Percentiles rank a stretch among this genome's conserved stretches.
These are phyloP conservation scores for Colletotrichum musae DNA, from an alignment of 2,329 filamentous ascomycete species.

Conservation along the genomic window DNA sequence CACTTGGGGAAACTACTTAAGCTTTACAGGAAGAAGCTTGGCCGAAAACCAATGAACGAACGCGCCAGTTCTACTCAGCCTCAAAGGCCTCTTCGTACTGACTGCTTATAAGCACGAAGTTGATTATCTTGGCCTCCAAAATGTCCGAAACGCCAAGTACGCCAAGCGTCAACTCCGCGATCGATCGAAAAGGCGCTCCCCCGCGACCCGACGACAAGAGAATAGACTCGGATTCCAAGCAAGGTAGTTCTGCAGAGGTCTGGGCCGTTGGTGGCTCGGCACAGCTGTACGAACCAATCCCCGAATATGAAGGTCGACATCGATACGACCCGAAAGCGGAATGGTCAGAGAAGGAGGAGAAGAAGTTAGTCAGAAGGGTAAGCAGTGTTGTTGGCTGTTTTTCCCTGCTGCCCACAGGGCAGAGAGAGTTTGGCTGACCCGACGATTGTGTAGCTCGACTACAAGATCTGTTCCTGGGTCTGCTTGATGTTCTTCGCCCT, in stretches of 20 bases:
- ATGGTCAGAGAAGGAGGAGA: conserved; percentile 72
- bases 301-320: conserved; percentile 70
- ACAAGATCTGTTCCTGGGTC: conserved; percentile 49
- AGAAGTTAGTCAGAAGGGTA: conserved; percentile 66
- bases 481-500: conserved; percentile 54
- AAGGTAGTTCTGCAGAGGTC: conserved; percentile 5
- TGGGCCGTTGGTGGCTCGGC: conserved; percentile 28
- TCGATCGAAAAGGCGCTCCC: background rate
- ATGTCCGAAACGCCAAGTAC: conserved; percentile 23
- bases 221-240: background rate
- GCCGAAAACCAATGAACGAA: background rate
- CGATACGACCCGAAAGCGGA: conserved; percentile 69
- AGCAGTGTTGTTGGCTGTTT: conserved; percentile 32
- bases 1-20: background rate
- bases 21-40: background rate
- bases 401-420: background rate
- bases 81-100: background rate
- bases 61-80: background rate
- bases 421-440: conserved; percentile 13
- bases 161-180: conserved; percentile 18
- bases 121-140: background rate
- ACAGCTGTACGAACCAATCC: conserved; percentile 62
- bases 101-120: background rate
- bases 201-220: background rate
- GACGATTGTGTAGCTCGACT: conserved; percentile 46